These are phyloP conservation scores for Carex parvula DNA, from an alignment of 176 grass and related monocot species.

Conservation along the genomic window DNA sequence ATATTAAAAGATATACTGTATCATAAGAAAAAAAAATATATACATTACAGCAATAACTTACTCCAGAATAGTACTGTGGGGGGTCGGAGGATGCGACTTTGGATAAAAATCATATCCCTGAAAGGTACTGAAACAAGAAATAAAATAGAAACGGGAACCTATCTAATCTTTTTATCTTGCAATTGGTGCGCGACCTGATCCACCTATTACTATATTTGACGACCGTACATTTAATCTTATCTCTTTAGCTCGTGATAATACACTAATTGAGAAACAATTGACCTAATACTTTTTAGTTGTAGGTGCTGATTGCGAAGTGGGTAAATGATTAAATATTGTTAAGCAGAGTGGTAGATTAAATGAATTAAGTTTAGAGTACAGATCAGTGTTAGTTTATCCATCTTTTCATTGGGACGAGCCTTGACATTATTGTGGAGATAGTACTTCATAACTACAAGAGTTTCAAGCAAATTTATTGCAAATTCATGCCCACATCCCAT, in stretches of 20 bases:
- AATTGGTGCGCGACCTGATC: neutral
- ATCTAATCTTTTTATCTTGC: neutral
- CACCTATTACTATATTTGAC: neutral
- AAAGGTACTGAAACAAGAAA: neutral
- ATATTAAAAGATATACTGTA: too few relatives aligned
- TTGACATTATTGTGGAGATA: too few relatives aligned
- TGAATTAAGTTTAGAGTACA: neutral
- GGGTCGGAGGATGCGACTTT: too few relatives aligned
- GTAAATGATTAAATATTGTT: neutral
- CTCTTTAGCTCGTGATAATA: conserved; percentile 11
- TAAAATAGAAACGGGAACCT: neutral
- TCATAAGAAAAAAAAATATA: too few relatives aligned
- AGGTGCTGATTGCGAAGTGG: conserved; percentile 13
- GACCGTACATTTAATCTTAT: neutral
- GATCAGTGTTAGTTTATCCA: neutral
- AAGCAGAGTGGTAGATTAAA: neutral
- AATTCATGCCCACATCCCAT: too few relatives aligned
- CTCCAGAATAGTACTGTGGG: too few relatives aligned
- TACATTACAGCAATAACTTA: too few relatives aligned
- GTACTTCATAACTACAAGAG: too few relatives aligned
- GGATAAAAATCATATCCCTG: too few relatives aligned
- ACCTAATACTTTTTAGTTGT: neutral
- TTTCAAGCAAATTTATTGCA: too few relatives aligned
- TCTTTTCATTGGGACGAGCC: too few relatives aligned
- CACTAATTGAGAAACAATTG: neutral